Conservation (phyloP, 495 filamentous ascomycete genomes). For the Hypomontagnella submonticulosa region DNA sequence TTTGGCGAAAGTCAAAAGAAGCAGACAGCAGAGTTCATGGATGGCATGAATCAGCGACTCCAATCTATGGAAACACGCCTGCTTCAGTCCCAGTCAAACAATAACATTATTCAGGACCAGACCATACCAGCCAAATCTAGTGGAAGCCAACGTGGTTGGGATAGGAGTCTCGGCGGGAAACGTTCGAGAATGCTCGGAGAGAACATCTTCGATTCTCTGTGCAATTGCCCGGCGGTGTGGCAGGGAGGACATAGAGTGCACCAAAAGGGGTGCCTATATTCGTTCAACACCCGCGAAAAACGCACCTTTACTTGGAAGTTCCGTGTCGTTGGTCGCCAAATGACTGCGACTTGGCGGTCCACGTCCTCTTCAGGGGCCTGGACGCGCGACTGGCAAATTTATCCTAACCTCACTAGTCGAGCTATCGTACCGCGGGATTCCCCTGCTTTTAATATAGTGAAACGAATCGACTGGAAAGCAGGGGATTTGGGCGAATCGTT, state of each 20-base stretch:
- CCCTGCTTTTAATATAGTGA: slow-evolving; percentile 3
- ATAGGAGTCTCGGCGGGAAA: not conserved
- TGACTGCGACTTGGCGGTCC: slow-evolving; percentile 2
- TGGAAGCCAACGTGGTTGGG: too few species aligned
- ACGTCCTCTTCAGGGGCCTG: slow-evolving; percentile 9
- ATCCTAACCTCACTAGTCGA: slow-evolving; percentile 17
- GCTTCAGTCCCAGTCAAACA: slow-evolving; percentile 1
- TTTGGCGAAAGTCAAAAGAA: too few species aligned
- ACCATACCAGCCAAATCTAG: not conserved
- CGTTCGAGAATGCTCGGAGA: not conserved
- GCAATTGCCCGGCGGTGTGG: slow-evolving; percentile 8
- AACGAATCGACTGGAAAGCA: too few species aligned
- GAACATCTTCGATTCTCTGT: slow-evolving; percentile 1
- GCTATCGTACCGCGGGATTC: not conserved
- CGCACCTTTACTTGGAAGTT: slow-evolving; percentile 1
- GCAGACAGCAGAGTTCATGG: too few species aligned
- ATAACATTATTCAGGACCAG: not conserved
- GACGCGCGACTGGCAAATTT: slow-evolving; percentile 8
- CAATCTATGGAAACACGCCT: too few species aligned
- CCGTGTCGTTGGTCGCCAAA: not conserved
- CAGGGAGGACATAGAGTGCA: not conserved
- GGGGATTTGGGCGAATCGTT: not conserved
- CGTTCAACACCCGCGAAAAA: slow-evolving; percentile 5
- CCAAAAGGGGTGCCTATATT: slow-evolving; percentile 12
- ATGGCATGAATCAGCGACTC: too few species aligned